Evolutionary conservation across 140 eudicot species (phyloP), one percentile per base, ranked within the genome.

Genomic region (Anethum foeniculum): DNA sequence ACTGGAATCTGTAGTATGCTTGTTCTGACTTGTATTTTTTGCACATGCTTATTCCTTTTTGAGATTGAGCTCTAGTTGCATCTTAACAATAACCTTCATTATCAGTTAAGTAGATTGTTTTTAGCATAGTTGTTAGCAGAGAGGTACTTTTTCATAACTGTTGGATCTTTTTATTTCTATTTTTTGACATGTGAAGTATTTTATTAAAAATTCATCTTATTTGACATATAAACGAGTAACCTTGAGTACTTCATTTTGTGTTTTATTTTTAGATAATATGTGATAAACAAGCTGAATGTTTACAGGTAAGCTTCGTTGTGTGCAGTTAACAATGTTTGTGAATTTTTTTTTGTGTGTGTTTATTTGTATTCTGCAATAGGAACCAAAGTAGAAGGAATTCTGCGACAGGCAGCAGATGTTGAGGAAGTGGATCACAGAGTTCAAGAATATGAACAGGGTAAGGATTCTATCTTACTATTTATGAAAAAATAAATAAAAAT

Each of bases 401-500:
- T 94, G 85, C 88, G 98, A 81, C 97, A 90, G 80, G 69, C 94
- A 81, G 98, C 98, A 41, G 97, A 94, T 80, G 96, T 94, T 79
- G 98, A 94, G 89, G 98, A 94, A 89, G 98, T 94, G 75, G 98
- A 89, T 27, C 89, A 89, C 41, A 92, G 98, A 87, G 97, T 94
- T 86, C 94, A 94, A 71, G 98, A 92, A 68, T 94, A 94, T 84
- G 98, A 94, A 86, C 90, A 89, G 90, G 98, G 98, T 94, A 80
- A 62, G 36, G 36, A 27, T 25, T 25, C 19, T n/a, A 9, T 25
- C 36, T 62, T 62, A 10, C 27, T 25, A 62, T 62, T 27, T 62
- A 8, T 7, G 6, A 62, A 9, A 25, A 62, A 3, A 62, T 4
- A 52, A 25, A 25, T 1, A 52, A 18, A 52, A 19, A 52, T 3